phyloP scores from a whole-genome alignment of 257 asterid species.

The Solanum pennellii region DNA sequence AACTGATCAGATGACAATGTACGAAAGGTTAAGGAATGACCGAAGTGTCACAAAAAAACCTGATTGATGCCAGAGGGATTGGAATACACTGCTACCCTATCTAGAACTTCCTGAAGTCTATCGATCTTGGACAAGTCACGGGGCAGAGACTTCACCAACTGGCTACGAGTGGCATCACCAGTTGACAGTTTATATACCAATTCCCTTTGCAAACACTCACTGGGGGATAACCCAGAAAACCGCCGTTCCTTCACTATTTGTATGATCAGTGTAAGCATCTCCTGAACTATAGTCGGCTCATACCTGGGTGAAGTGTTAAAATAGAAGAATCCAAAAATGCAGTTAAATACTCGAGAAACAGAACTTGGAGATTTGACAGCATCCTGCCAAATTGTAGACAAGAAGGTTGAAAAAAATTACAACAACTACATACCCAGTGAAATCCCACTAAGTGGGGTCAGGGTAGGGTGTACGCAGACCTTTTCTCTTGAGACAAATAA shows the following conservation, averaged over 20 bases:
- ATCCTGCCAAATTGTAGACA: neutral
- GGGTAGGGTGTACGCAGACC: neutral
- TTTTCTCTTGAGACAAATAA: neutral
- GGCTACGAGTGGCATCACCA: slow-evolving; percentile 92
- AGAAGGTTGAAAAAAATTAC: neutral
- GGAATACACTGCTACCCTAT: slow-evolving; percentile 75
- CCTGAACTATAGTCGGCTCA: slow-evolving; percentile 67
- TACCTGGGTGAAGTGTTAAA: slow-evolving; percentile 33
- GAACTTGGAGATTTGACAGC: neutral
- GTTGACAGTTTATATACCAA: slow-evolving; percentile 71
- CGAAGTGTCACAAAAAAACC: slow-evolving; percentile 35
- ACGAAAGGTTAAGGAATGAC: neutral
- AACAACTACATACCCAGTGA: neutral
- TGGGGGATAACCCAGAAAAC: slow-evolving; percentile 73
- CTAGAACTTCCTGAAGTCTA: slow-evolving; percentile 70
- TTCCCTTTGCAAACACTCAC: slow-evolving; percentile 74
- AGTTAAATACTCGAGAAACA: neutral
- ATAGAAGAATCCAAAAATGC: neutral
- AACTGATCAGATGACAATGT: neutral
- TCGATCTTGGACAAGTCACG: slow-evolving; percentile 73
- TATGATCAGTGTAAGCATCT: slow-evolving; percentile 80
- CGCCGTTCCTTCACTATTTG: slow-evolving; percentile 90
- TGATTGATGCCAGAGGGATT: slow-evolving; percentile 93
- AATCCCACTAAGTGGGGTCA: neutral
- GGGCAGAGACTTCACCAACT: slow-evolving; percentile 83